Evolutionary conservation across 2,329 filamentous ascomycete species (phyloP).

Genomic region (Nemania sp.): DNA sequence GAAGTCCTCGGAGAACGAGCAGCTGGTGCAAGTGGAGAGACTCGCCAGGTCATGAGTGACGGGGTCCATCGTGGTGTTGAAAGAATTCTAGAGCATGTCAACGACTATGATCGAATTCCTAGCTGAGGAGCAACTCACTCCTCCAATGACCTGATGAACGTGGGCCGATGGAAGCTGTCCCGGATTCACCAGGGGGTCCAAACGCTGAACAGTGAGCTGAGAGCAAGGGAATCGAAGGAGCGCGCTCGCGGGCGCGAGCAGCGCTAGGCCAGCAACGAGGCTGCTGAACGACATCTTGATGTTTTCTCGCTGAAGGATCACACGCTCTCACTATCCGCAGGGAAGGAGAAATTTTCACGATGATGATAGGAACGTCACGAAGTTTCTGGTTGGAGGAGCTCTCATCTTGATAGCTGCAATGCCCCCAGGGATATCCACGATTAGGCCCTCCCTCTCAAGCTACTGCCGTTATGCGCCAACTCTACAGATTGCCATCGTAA

Average conservation of each 20-base stretch:
- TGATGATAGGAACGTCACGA: background rate
- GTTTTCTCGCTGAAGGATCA: background rate
- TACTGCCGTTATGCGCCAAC: constrained; percentile 30
- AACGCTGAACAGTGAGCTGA: constrained; percentile 39
- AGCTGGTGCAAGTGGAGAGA: constrained; percentile 46
- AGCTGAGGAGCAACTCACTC: constrained; percentile 34
- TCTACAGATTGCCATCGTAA: constrained; percentile 16
- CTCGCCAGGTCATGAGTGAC: constrained; percentile 38
- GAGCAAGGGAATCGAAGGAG: constrained; percentile 37
- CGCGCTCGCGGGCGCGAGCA: constrained; percentile 30
- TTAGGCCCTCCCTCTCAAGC: constrained; percentile 5
- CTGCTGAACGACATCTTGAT: constrained; percentile 19
- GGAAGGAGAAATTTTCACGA: background rate
- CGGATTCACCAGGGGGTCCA: constrained; percentile 47
- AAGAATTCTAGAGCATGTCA: constrained; percentile 44
- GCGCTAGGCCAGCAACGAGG: constrained; percentile 21
- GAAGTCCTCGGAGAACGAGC: constrained; percentile 31
- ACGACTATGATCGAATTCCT: background rate
- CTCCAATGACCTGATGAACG: constrained; percentile 63
- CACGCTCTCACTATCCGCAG: background rate
- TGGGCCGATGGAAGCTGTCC: constrained; percentile 57
- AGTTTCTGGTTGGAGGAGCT: background rate
- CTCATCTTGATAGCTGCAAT: constrained; percentile 14
- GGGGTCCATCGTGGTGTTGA: constrained; percentile 49
- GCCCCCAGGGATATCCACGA: constrained; percentile 10